phyloP scores from a whole-genome alignment of 202 grass and related monocot species.

The Zoysia matrella region DNA sequence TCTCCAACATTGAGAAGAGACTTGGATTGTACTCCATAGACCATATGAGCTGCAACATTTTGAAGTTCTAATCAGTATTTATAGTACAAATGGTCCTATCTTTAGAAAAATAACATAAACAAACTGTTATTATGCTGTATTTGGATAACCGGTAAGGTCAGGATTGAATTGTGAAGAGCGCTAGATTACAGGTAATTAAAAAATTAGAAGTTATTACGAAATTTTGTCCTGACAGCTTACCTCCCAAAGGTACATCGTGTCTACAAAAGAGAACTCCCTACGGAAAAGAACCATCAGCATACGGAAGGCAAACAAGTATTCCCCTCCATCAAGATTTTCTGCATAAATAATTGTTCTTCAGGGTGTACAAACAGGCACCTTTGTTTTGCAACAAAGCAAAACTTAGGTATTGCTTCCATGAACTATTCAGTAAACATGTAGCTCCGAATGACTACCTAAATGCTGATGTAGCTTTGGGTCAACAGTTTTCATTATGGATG shows the following conservation, averaged over 20 bases:
- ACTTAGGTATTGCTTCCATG: neutral
- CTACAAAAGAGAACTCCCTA: too few species aligned
- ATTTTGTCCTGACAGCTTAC: neutral
- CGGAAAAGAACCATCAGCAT: too few species aligned
- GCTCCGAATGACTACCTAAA: constrained; percentile 68
- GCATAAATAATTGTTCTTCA: constrained; percentile 22
- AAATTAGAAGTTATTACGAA: neutral
- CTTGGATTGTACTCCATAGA: too few species aligned
- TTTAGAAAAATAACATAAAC: neutral
- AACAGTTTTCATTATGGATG: too few species aligned
- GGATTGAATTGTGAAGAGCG: constrained; percentile 17
- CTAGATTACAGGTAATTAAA: constrained; percentile 6
- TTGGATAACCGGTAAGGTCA: too few species aligned
- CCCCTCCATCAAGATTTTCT: too few species aligned
- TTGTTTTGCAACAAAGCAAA: constrained; percentile 31
- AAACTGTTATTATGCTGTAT: too few species aligned
- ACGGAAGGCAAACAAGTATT: too few species aligned
- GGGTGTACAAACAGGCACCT: constrained; percentile 7
- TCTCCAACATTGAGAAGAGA: too few species aligned
- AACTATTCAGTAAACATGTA: constrained; percentile 17
- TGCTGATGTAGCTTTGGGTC: constrained; percentile 62
- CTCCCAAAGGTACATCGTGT: too few species aligned
- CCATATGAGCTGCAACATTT: too few species aligned
- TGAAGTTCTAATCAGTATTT: neutral
- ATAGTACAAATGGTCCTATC: constrained; percentile 6